Conservation (phyloP, 805 yeast species). For the Barnettozyma pratensis region DNA sequence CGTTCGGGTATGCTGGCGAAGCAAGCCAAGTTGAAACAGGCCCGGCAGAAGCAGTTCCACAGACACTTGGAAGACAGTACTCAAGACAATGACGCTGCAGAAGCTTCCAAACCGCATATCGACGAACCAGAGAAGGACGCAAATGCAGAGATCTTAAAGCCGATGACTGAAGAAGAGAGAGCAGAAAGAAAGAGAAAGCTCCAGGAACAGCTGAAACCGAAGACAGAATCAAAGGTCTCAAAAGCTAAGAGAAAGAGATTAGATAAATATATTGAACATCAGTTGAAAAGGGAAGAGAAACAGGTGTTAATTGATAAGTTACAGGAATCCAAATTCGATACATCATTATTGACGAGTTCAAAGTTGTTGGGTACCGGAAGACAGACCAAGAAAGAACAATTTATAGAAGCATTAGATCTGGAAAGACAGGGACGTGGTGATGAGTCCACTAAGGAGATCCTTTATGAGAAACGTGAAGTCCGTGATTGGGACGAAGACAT, state of each 20-base stretch:
- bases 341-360: slow-evolving; percentile 63
- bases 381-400: slow-evolving; percentile 61
- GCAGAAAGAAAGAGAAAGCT: slow-evolving; percentile 60
- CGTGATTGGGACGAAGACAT: slow-evolving; percentile 53
- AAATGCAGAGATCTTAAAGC: slow-evolving; percentile 57
- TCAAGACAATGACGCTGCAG: slow-evolving; percentile 22
- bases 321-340: slow-evolving; percentile 58
- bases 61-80: slow-evolving; percentile 40
- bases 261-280: slow-evolving; percentile 91
- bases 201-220: slow-evolving; percentile 52
- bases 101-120: slow-evolving; percentile 3
- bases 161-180: slow-evolving; percentile 61
- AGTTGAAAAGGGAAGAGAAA: slow-evolving; percentile 82
- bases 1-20: slow-evolving; percentile 79
- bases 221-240: slow-evolving; percentile 62
- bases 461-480: slow-evolving; percentile 65
- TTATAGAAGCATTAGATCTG: slow-evolving; percentile 67
- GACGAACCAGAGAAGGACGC: slow-evolving; percentile 34
- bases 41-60: slow-evolving; percentile 64
- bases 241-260: slow-evolving; percentile 69
- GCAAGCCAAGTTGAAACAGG: slow-evolving; percentile 61
- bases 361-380: slow-evolving; percentile 73
- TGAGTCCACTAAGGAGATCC: slow-evolving; percentile 52
- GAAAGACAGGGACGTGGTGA: slow-evolving; percentile 70
- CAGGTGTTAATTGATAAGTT: slow-evolving; percentile 70